Evolutionary conservation across 257 asterid genomes (phyloP).

Genomic region (Petunia secreta): DNA sequence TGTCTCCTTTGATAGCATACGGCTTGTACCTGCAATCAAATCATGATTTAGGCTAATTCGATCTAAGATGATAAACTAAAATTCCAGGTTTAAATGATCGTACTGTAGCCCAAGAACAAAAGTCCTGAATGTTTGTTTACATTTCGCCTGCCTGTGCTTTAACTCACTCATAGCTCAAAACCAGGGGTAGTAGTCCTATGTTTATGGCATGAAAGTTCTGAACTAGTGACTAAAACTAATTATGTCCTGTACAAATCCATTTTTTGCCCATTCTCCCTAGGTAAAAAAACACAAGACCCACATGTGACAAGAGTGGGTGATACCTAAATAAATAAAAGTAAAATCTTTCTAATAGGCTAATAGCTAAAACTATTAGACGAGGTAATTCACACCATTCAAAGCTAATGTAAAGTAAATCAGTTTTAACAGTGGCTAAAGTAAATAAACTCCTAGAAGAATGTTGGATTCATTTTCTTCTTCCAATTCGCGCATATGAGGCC

Average conservation of each 20-base stretch:
- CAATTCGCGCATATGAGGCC: no score
- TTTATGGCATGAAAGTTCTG: neutral
- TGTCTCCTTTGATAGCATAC: slow-evolving; percentile 80
- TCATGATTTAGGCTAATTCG: slow-evolving; percentile 11
- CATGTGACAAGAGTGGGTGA: neutral
- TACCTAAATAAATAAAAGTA: neutral
- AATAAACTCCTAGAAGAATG: no score
- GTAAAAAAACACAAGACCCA: neutral
- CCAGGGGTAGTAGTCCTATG: neutral
- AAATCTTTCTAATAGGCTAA: neutral
- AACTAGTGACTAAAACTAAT: neutral
- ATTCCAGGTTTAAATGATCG: neutral
- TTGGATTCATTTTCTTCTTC: no score
- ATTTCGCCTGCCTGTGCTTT: neutral
- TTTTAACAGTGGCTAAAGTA: neutral
- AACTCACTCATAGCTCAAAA: neutral
- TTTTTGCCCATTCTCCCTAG: neutral
- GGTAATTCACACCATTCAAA: neutral
- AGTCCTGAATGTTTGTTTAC: neutral
- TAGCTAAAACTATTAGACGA: neutral
- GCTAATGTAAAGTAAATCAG: neutral
- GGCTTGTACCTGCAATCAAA: slow-evolving; percentile 73
- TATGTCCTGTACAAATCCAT: neutral
- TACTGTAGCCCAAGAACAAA: neutral
- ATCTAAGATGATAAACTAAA: neutral